Conservation (phyloP, 345 rosid genomes). For the Gynandropsis gynandra region DNA sequence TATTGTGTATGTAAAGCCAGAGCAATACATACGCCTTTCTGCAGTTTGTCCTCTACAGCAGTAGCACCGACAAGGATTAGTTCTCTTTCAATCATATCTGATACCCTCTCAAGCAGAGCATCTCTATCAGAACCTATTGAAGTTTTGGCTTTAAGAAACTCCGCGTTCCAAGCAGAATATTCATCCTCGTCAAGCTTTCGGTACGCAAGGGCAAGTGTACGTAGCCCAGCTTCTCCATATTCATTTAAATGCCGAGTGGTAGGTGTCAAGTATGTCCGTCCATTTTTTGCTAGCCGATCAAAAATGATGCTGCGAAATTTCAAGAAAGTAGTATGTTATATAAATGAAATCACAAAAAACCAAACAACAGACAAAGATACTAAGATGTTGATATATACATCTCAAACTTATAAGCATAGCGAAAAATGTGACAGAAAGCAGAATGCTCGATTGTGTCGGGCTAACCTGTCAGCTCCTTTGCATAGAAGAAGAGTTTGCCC, state of each 20-base stretch:
- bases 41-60: slow-evolving; percentile 97
- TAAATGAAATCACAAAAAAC: not conserved
- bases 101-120: slow-evolving; percentile 55
- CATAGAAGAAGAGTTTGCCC: slow-evolving; percentile 76
- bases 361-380: too few species aligned
- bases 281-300: slow-evolving; percentile 77
- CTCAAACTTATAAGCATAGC: not conserved
- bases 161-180: slow-evolving; percentile 68
- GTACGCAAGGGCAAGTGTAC: slow-evolving; percentile 82
- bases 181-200: slow-evolving; percentile 64
- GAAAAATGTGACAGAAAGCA: not conserved
- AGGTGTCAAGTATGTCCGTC: slow-evolving; percentile 49
- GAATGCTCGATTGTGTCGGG: slow-evolving; percentile 11
- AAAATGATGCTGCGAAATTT: slow-evolving; percentile 63
- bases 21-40: slow-evolving; percentile 60
- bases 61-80: slow-evolving; percentile 92
- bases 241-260: slow-evolving; percentile 82
- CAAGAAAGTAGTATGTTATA: slow-evolving; percentile 4
- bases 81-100: slow-evolving; percentile 85
- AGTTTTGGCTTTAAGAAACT: slow-evolving; percentile 77
- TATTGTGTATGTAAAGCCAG: slow-evolving; percentile 8
- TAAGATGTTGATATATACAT: too few species aligned
- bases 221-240: slow-evolving; percentile 91
- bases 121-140: slow-evolving; percentile 75
- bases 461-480: slow-evolving; percentile 97